Conservation (phyloP, 345 rosid genomes). For the Angophora floribunda region DNA sequence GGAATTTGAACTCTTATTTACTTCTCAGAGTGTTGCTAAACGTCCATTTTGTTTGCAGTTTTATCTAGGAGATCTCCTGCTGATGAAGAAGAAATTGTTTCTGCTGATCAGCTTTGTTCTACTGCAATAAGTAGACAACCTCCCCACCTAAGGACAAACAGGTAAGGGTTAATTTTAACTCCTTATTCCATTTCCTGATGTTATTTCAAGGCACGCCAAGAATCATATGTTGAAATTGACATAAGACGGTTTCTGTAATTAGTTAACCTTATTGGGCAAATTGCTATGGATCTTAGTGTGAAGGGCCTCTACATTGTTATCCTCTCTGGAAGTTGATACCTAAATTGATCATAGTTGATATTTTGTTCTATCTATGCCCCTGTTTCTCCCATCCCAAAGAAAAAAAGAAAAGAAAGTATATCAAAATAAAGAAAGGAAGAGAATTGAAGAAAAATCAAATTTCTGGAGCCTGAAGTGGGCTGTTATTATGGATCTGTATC, state of each 20-base stretch:
- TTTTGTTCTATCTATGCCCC: neutral
- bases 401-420: neutral
- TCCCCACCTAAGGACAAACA: slow-evolving; percentile 32
- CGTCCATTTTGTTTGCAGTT: slow-evolving; percentile 22
- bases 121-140: slow-evolving; percentile 33
- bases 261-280: neutral
- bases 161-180: slow-evolving; percentile 26
- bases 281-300: neutral
- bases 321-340: neutral
- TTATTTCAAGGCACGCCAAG: neutral
- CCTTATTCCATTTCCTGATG: neutral
- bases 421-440: neutral
- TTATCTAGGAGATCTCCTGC: slow-evolving; percentile 28
- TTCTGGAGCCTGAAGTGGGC: neutral
- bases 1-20: neutral
- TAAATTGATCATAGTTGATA: neutral
- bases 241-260: neutral
- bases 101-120: slow-evolving; percentile 28
- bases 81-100: slow-evolving; percentile 38
- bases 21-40: neutral
- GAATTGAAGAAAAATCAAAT: neutral
- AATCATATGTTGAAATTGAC: neutral
- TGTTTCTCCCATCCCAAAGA: neutral
- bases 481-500: neutral
- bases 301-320: neutral